Evolutionary conservation across 495 filamentous ascomycete species (phyloP), one percentile per base, ranked within the genome.

Genomic region (Aspergillus sclerotiicarbonarius): DNA sequence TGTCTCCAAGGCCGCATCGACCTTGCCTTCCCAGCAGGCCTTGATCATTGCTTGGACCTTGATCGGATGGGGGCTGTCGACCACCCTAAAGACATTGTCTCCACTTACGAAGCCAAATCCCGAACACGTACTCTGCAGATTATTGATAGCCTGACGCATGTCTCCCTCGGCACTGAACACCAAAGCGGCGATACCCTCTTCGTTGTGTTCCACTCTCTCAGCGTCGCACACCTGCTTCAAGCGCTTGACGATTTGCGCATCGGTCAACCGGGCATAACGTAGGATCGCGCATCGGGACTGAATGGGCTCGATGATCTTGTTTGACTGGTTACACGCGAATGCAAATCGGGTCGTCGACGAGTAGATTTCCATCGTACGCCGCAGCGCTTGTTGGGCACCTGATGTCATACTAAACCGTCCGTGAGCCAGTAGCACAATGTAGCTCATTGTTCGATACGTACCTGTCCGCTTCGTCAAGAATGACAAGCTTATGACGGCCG

Each of bases 131-230:
- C 89, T 94, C 73, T 99, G 94, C 65, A 99, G 75, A 66, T 99
- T 99, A 73, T 99, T 99, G 80, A 99, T 96, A 10, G 94, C 94
- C 73, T 99, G 94, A 39, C 94, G 85, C 94, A 99, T 99, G 73
- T 99, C 94, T 32, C 95, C 94, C 75, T 99, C 94, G 6, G 94
- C 94, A 56, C 87, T 92, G 76, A 99, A 99, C 0, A 98, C 91
- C 25, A 99, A 80, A 32, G 95, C 94, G 0, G 95, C 94, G 46
- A 98, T 81, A 7, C 94, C 94, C 70, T 99, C 94, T 63, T 98
- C 95, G 16, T 86, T 91, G 70, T 91, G 88, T 65, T 96, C 80
- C 43, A 93, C 87, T 58, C 86, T 83, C 69, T 97, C 94, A 10
- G 89, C 91, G 64, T 91, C 86, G 71, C 89, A 92, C 64, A 99